A percentile compares a stretch with the other conserved stretches of the same genome.
Evolutionary conservation across 345 rosid species (phyloP).

Genomic region (Pistacia atlantica): DNA sequence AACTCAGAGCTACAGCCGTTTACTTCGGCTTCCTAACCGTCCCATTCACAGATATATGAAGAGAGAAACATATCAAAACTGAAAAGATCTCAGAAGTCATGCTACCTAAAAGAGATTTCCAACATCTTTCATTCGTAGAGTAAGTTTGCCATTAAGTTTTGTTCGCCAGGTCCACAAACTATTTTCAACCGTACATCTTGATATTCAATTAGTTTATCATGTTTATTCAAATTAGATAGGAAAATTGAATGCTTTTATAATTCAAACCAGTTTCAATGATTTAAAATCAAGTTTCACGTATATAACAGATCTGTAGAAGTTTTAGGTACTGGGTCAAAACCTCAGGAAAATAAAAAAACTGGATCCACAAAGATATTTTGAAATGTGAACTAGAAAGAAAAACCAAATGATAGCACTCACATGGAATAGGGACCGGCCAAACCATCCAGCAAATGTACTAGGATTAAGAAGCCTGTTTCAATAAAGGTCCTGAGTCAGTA

Average conservation of each 20-base stretch:
- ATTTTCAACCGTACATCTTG: background rate
- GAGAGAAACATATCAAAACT: no score
- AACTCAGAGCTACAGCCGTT: background rate
- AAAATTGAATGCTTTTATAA: background rate
- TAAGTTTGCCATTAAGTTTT: background rate
- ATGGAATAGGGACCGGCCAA: slow-evolving; percentile 94
- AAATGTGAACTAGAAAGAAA: background rate
- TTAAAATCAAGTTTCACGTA: background rate
- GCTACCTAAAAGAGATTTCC: background rate
- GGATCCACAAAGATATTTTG: background rate
- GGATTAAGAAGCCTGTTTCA: slow-evolving; percentile 92
- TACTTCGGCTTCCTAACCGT: background rate
- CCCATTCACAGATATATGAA: background rate
- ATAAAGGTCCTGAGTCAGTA: slow-evolving; percentile 13
- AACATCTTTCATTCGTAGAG: background rate
- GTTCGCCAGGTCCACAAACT: background rate
- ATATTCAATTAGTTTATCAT: slow-evolving; percentile 16
- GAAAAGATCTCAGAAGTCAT: background rate
- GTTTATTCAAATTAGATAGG: background rate
- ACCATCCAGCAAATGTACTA: slow-evolving; percentile 99
- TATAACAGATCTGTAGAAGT: background rate
- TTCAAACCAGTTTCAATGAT: background rate
- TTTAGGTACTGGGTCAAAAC: background rate
- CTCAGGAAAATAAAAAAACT: background rate
- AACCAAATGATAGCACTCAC: slow-evolving; percentile 45